Conservation (phyloP, 164 flowering plant genomes). For the Buxus sempervirens region DNA sequence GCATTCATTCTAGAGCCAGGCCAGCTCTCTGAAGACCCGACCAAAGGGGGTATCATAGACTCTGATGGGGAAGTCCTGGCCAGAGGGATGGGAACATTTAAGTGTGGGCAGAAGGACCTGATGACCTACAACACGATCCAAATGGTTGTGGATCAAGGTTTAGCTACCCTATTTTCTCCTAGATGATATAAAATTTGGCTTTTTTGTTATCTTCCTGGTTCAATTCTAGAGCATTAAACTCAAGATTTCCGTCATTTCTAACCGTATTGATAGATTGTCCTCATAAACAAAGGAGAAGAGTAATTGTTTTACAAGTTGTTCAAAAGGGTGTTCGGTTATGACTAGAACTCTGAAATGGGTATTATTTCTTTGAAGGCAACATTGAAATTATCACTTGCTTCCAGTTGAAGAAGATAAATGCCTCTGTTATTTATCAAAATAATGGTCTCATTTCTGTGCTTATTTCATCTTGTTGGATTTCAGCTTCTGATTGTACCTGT, state of each 20-base stretch:
- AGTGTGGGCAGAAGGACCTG: conserved; percentile 40
- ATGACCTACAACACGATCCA: conserved; percentile 72
- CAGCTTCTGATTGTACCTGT: too few relatives aligned
- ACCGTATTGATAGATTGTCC: background rate
- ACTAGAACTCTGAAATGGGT: background rate
- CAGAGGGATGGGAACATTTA: conserved; percentile 76
- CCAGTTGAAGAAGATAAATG: too few relatives aligned
- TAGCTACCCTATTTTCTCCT: conserved; percentile 83
- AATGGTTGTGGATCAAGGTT: conserved; percentile 73
- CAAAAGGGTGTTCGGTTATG: background rate
- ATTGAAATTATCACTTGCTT: background rate
- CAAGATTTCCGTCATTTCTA: background rate
- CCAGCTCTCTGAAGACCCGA: conserved; percentile 40
- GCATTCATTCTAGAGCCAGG: conserved; percentile 84
- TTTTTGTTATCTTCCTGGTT: conserved; percentile 1
- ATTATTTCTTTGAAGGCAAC: background rate
- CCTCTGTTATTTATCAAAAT: too few relatives aligned
- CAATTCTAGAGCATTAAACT: background rate
- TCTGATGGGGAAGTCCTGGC: conserved; percentile 95
- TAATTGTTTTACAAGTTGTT: too few relatives aligned
- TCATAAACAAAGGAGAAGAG: background rate
- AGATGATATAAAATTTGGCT: conserved; percentile 8
- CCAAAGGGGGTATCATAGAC: conserved; percentile 85
- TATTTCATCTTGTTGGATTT: too few relatives aligned
- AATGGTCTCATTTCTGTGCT: too few relatives aligned